phyloP scores from a whole-genome alignment of 2,329 filamentous ascomycete species.

The Pseudopithomyces chartarum region DNA sequence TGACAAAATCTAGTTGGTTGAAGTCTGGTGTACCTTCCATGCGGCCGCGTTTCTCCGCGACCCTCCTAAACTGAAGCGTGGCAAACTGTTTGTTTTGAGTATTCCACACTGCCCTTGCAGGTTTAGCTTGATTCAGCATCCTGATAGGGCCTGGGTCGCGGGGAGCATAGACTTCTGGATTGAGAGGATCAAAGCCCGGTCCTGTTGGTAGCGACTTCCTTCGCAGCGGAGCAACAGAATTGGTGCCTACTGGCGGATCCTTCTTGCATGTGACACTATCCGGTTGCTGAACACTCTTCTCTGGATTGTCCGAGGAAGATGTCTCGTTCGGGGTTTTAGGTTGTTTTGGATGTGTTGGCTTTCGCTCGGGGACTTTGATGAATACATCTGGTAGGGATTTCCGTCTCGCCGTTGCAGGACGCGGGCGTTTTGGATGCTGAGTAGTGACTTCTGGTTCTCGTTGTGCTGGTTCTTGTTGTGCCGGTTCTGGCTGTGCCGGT shows the following conservation, averaged over 20 bases:
- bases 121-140: conserved; percentile 30
- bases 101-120: conserved; percentile 16
- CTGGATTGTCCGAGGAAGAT: neutral
- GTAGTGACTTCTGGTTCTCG: neutral
- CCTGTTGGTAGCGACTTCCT: neutral
- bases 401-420: neutral
- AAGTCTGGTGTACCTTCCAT: conserved; percentile 33
- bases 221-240: neutral
- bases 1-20: conserved; percentile 29
- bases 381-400: neutral
- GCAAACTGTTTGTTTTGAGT: conserved; percentile 21
- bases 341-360: neutral
- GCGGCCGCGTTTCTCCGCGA: conserved; percentile 27
- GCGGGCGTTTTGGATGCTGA: neutral
- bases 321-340: neutral
- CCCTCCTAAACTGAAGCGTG: conserved; percentile 20
- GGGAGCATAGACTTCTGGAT: neutral
- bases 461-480: too few species aligned
- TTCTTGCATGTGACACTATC: neutral
- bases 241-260: neutral
- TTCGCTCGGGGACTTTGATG: neutral
- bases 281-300: neutral
- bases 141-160: conserved; percentile 22
- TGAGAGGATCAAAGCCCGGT: neutral
- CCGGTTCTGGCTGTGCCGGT: neutral